phyloP scores from a whole-genome alignment of 2,329 filamentous ascomycete genomes.

The Venturia nashicola region DNA sequence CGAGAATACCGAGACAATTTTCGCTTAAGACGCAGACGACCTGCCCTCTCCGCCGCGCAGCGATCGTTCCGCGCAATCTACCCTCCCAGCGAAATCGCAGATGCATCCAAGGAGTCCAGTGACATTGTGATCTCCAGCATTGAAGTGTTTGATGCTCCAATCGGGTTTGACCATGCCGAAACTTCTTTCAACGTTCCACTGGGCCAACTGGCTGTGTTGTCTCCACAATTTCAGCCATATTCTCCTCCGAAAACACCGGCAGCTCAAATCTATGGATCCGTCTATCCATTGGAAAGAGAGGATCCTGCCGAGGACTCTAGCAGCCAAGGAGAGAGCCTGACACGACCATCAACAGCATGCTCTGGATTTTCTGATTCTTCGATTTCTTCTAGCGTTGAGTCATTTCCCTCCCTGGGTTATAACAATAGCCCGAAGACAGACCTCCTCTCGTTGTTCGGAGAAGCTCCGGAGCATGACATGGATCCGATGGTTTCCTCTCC shows the following conservation, averaged over 20 bases:
- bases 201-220: background rate
- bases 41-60: background rate
- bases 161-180: background rate
- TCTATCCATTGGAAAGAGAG: slow-evolving; percentile 5
- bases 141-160: slow-evolving; percentile 30
- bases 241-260: slow-evolving; percentile 39
- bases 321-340: slow-evolving; percentile 30
- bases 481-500: slow-evolving; percentile 17
- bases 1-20: slow-evolving; percentile 1
- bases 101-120: background rate
- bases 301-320: slow-evolving; percentile 5
- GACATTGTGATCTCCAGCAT: slow-evolving; percentile 35
- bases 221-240: slow-evolving; percentile 12
- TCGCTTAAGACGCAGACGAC: slow-evolving; percentile 1
- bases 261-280: slow-evolving; percentile 20
- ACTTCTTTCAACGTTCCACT: background rate
- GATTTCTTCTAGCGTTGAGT: slow-evolving; percentile 43
- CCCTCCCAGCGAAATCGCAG: background rate
- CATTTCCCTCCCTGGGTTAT: slow-evolving; percentile 41
- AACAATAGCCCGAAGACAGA: slow-evolving; percentile 46
- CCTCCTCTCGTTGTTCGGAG: slow-evolving; percentile 41
- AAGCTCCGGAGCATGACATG: slow-evolving; percentile 11
- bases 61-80: slow-evolving; percentile 6
- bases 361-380: slow-evolving; percentile 52
- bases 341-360: slow-evolving; percentile 44